phyloP scores from a whole-genome alignment of 1,284 basidiomycete species.

The Lentinus polychrous region DNA sequence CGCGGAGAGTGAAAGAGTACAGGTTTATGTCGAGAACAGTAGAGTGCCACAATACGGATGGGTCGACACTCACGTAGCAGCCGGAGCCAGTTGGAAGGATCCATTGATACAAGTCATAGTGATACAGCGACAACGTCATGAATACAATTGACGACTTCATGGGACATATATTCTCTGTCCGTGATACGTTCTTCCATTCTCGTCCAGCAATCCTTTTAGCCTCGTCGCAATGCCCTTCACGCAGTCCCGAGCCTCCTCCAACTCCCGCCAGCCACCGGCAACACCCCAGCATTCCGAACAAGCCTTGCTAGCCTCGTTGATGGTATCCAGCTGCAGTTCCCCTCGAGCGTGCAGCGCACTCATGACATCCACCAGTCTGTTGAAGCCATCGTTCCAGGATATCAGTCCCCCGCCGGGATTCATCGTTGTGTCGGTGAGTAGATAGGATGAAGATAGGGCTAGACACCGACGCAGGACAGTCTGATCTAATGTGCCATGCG shows the following conservation, averaged over 20 bases:
- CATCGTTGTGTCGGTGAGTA: conserved; percentile 65
- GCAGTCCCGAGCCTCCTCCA: conserved; percentile 52
- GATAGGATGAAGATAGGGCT: conserved; percentile 64
- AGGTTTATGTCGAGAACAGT: too few species aligned
- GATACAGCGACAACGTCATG: not conserved
- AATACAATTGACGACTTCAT: conserved; percentile 8
- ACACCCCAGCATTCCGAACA: conserved; percentile 80
- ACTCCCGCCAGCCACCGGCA: conserved; percentile 56
- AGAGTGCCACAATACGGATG: too few species aligned
- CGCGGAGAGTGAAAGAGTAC: too few species aligned
- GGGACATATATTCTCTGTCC: conserved; percentile 62
- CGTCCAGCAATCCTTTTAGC: conserved; percentile 59
- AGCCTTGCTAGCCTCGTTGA: conserved; percentile 64
- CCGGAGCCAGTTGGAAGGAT: not conserved
- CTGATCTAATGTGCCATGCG: conserved; percentile 50
- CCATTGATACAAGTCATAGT: not conserved
- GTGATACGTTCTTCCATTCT: conserved; percentile 57
- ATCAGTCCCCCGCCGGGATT: conserved; percentile 46
- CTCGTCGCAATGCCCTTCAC: conserved; percentile 54
- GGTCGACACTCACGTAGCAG: not conserved
- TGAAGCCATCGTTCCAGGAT: conserved; percentile 62
- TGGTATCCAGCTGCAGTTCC: conserved; percentile 64
- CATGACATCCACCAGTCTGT: conserved; percentile 61
- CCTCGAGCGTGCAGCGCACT: conserved; percentile 55
- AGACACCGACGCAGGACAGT: conserved; percentile 54